Percentiles rank a stretch among this genome's conserved stretches.
Evolutionary conservation across 2,329 filamentous ascomycete genomes (phyloP).

Genomic region (Stromatinia cepivora): DNA sequence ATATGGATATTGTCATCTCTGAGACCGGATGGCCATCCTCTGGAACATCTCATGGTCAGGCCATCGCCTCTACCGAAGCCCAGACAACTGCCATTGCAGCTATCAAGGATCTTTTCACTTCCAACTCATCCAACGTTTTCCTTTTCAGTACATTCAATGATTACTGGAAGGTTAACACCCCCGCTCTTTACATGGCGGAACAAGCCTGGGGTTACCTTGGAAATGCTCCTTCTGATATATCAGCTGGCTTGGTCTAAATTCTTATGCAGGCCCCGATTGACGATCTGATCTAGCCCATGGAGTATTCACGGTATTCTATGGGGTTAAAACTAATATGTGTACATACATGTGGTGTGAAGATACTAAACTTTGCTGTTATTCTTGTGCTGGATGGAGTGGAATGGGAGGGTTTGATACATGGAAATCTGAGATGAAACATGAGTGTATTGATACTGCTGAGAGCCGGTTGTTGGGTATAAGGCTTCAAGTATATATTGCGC

Average conservation of each 20-base stretch:
- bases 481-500: conserved; percentile 13
- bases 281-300: conserved; percentile 6
- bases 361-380: conserved; percentile 10
- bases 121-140: conserved; percentile 55
- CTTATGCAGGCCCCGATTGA: conserved; percentile 1
- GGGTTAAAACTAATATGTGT: conserved; percentile 12
- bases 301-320: conserved; percentile 16
- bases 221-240: conserved; percentile 32
- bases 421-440: conserved; percentile 10
- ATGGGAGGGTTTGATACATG: not conserved
- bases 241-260: conserved; percentile 24
- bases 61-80: conserved; percentile 67
- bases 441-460: conserved; percentile 7
- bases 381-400: conserved; percentile 7
- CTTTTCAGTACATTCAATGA: conserved; percentile 82
- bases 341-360: conserved; percentile 20
- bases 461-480: conserved; percentile 13
- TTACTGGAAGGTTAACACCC: conserved; percentile 69
- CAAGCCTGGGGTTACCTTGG: conserved; percentile 71
- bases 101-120: conserved; percentile 59
- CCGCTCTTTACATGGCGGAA: conserved; percentile 68
- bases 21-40: conserved; percentile 83
- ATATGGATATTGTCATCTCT: conserved; percentile 69
- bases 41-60: conserved; percentile 63
- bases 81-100: conserved; percentile 66